These are phyloP conservation scores for Diaporthe longicolla DNA, from an alignment of 2,329 filamentous ascomycete genomes.

Conservation along the genomic window DNA sequence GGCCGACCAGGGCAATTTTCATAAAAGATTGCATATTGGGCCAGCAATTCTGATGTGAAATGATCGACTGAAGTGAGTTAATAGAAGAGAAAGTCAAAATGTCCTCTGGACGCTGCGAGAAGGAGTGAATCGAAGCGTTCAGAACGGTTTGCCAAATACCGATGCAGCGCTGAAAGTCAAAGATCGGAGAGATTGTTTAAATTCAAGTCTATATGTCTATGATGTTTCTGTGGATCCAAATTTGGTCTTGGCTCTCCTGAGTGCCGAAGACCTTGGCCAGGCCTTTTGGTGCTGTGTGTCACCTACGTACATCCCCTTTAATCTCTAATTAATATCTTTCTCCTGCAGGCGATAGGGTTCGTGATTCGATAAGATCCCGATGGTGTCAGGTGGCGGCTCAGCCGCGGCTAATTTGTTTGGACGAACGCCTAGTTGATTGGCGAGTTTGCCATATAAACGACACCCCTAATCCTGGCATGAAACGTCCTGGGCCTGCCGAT, in stretches of 20 bases:
- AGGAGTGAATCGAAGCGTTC: constrained; percentile 19
- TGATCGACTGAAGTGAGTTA: constrained; percentile 36
- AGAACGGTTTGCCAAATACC: neutral
- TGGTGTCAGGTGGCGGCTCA: constrained; percentile 24
- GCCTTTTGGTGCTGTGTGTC: constrained; percentile 7
- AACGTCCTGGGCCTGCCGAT: constrained; percentile 28
- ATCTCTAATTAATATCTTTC: constrained; percentile 34
- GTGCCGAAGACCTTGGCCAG: constrained; percentile 26
- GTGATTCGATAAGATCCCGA: constrained; percentile 32
- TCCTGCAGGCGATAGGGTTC: constrained; percentile 22
- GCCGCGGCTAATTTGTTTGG: constrained; percentile 31
- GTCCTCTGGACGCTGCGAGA: constrained; percentile 23
- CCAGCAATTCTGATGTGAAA: constrained; percentile 10
- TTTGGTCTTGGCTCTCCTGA: constrained; percentile 16
- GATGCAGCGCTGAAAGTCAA: neutral
- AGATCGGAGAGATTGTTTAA: constrained; percentile 1
- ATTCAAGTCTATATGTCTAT: constrained; percentile 18
- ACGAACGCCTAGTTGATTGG: constrained; percentile 34
- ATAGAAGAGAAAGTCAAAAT: constrained; percentile 28
- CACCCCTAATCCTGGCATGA: constrained; percentile 31
- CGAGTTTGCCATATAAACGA: constrained; percentile 20
- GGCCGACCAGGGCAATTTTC: constrained; percentile 32
- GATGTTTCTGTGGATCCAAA: constrained; percentile 4
- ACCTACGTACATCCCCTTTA: constrained; percentile 30
- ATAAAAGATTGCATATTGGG: constrained; percentile 26